Evolutionary conservation across 75 land plant species (phyloP), one percentile per base, ranked within the genome.

Genomic region (Chamaecyparis obtusa): DNA sequence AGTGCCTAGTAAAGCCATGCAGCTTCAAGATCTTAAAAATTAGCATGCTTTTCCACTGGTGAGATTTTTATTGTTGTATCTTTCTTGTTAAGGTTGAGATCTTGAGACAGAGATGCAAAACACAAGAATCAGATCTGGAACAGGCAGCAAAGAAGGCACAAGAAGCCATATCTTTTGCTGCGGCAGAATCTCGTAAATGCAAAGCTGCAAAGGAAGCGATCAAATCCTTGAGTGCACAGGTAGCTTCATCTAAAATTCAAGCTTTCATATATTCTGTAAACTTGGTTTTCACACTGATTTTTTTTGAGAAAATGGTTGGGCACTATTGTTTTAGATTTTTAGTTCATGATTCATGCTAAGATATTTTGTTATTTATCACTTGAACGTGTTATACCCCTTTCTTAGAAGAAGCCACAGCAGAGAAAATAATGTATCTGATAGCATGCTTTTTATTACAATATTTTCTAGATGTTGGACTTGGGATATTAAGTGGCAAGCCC

Each of bases 171-270:
- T 86, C 89, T 75, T 21, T 91, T 32, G 96, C 96, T 87, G 88
- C 92, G 24, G 96, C 92, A 87, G 97, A 96, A 88, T 91, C 96
- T 86, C 89, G 92, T 57, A 96, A 92, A 88, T 89, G 92, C 39
- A 92, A 91, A 87, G 94, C 96, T 72, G 97, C 97, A 37, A 96
- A 96, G 89, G 97, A 94, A 89, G 97, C 92, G 57, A 96, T 96
- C 27, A 96, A 93, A 86, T 94, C 97, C 37, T 91, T 96, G 39
- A 94, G 94, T 64, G 88, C 90, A 24, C 97, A 96, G 95, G 98
- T 96, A 79, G 83, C 24, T 56, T 82, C 83, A 8, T 33, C 3
- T 74, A 8, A 81, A 81, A 21, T 9, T 43, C 11, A 81, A 41
- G 9, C 39, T 81, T 81, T 27, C 9, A 43, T 11, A 32, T 13